These are phyloP conservation scores for Malassezia restricta DNA, from an alignment of 1,284 basidiomycete genomes.

Conservation along the genomic window DNA sequence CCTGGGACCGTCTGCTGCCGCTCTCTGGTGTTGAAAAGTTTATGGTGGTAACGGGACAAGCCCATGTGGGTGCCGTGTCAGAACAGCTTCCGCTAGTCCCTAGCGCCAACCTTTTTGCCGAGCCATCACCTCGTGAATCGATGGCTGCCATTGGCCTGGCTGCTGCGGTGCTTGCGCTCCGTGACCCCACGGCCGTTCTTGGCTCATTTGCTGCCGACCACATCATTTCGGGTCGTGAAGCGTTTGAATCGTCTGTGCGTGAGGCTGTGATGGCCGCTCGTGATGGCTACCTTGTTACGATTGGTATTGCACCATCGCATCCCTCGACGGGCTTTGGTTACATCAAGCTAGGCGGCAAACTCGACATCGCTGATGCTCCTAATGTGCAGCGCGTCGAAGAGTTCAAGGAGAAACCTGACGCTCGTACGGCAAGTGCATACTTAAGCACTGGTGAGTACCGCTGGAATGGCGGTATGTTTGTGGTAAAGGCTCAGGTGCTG, in stretches of 20 bases:
- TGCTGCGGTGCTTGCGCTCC: slow-evolving; percentile 36
- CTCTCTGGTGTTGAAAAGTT: slow-evolving; percentile 28
- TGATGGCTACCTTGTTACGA: slow-evolving; percentile 43
- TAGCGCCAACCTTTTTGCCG: slow-evolving; percentile 33
- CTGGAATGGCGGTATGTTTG: slow-evolving; percentile 47
- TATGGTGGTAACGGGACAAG: slow-evolving; percentile 40
- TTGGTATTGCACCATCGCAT: slow-evolving; percentile 44
- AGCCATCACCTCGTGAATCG: slow-evolving; percentile 41
- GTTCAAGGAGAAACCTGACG: slow-evolving; percentile 47
- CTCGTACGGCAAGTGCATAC: slow-evolving; percentile 40
- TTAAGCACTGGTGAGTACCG: slow-evolving; percentile 42
- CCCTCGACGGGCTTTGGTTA: slow-evolving; percentile 46
- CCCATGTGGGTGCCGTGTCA: slow-evolving; percentile 30
- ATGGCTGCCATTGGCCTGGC: slow-evolving; percentile 45
- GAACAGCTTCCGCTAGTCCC: slow-evolving; percentile 33
- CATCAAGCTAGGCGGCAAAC: slow-evolving; percentile 43
- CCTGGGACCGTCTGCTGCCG: slow-evolving; percentile 39
- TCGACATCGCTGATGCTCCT: slow-evolving; percentile 28
- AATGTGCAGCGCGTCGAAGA: slow-evolving; percentile 41
- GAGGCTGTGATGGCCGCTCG: slow-evolving; percentile 42
- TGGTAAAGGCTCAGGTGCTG: slow-evolving; percentile 39
- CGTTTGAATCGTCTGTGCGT: slow-evolving; percentile 40
- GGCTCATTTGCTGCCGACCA: slow-evolving; percentile 46
- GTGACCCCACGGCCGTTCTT: slow-evolving; percentile 41
- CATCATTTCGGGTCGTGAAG: slow-evolving; percentile 43